A percentile compares a stretch with the other conserved stretches of the same genome.
Evolutionary conservation across 2,329 filamentous ascomycete species (phyloP).

Genomic region (Arthrobotrys iridis): DNA sequence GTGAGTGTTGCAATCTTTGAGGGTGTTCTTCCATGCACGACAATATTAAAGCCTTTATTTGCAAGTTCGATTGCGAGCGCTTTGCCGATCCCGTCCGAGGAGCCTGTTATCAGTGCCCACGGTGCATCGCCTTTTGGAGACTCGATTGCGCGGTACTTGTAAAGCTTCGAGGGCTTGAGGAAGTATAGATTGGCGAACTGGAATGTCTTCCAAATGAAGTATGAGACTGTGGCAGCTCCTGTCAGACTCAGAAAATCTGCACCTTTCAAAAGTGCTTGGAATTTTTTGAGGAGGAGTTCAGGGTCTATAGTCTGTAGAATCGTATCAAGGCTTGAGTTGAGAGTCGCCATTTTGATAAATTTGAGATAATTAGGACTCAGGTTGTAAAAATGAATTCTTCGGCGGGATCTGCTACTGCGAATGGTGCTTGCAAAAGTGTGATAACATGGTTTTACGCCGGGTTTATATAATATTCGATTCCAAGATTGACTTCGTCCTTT

Average conservation of each 20-base stretch:
- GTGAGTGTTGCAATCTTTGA: constrained; percentile 85
- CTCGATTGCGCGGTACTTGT: constrained; percentile 24
- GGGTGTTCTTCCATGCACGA: constrained; percentile 91
- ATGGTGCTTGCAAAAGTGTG: neutral
- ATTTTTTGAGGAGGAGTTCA: neutral
- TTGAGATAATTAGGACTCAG: neutral
- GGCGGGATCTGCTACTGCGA: neutral
- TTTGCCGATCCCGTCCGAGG: constrained; percentile 95
- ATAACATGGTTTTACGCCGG: neutral
- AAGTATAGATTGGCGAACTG: constrained; percentile 36
- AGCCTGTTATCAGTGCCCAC: constrained; percentile 94
- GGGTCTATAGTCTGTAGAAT: neutral
- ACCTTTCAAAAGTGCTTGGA: neutral
- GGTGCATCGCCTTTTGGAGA: constrained; percentile 69
- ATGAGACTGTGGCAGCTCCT: constrained; percentile 24
- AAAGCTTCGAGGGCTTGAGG: constrained; percentile 27
- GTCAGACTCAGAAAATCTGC: constrained; percentile 6
- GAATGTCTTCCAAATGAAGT: constrained; percentile 27
- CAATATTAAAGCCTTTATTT: constrained; percentile 88
- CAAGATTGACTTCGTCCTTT: no score
- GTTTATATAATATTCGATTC: neutral
- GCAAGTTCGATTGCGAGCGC: constrained; percentile 93
- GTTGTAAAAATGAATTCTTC: neutral
- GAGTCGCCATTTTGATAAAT: neutral
- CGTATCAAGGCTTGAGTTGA: neutral